A percentile compares a stretch with the other conserved stretches of the same genome.
Conservation (phyloP, 768 basidiomycete species). For the Rhizopogon rudus region DNA sequence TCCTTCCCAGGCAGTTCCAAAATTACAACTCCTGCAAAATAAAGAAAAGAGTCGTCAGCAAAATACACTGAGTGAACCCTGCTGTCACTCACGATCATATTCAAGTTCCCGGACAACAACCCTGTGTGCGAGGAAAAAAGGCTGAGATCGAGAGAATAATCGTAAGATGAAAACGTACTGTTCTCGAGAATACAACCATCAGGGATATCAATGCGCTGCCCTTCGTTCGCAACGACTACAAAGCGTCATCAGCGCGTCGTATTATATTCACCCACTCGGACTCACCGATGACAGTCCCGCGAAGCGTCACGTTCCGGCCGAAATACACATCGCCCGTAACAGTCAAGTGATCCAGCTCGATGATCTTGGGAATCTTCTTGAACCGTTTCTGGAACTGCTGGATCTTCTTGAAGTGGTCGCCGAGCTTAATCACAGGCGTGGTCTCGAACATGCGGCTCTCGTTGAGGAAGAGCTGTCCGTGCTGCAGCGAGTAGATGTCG, state of each 20-base stretch:
- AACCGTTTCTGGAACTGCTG: constrained; percentile 68
- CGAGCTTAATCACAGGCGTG: constrained; percentile 73
- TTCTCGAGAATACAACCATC: constrained; percentile 72
- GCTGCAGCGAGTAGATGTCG: constrained; percentile 65
- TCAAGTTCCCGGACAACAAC: constrained; percentile 70
- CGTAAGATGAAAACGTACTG: constrained; percentile 30
- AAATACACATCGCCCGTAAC: constrained; percentile 66
- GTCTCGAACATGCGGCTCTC: constrained; percentile 51
- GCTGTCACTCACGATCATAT: constrained; percentile 54
- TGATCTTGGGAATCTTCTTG: constrained; percentile 69
- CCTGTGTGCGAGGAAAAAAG: constrained; percentile 26
- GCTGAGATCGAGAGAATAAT: constrained; percentile 10
- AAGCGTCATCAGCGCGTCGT: neutral
- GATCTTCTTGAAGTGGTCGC: constrained; percentile 76
- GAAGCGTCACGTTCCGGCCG: constrained; percentile 58
- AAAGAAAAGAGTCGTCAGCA: neutral
- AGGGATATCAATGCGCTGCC: constrained; percentile 68
- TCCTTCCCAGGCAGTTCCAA: neutral
- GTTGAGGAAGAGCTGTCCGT: constrained; percentile 64
- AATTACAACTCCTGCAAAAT: neutral
- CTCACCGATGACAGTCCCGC: constrained; percentile 60
- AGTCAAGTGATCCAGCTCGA: constrained; percentile 73
- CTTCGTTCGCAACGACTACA: constrained; percentile 68
- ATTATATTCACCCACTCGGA: neutral
- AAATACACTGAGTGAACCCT: neutral